A percentile compares a stretch with the other conserved stretches of the same genome.
Conservation (phyloP, 306 rosid species). For the Dryas drummondii region DNA sequence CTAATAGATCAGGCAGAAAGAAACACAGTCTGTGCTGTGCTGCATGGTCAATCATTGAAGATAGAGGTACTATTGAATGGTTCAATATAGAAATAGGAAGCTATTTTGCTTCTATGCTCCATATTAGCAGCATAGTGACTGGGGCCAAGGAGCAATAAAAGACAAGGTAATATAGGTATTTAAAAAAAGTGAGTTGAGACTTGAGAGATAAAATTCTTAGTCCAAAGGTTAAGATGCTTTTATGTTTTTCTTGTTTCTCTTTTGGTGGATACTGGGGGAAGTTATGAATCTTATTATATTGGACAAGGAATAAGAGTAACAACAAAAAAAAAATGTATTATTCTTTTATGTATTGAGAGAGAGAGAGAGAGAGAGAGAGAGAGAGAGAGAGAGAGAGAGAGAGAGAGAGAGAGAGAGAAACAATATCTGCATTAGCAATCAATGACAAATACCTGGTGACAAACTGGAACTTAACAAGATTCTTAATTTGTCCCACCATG, state of each 20-base stretch:
- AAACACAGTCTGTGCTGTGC: not conserved
- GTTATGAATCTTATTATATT: not conserved
- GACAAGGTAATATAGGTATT: not conserved
- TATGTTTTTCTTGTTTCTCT: not conserved
- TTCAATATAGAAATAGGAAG: not conserved
- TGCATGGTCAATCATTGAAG: conserved; percentile 5
- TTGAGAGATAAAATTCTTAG: not conserved
- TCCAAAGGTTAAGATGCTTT: not conserved
- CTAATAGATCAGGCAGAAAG: not conserved
- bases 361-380: not conserved
- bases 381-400: conserved; percentile 5
- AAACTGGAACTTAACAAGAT: not conserved
- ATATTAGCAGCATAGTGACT: not conserved
- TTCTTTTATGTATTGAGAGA: not conserved
- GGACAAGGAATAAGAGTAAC: not conserved
- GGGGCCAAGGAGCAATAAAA: not conserved
- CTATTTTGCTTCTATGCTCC: not conserved
- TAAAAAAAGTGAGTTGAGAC: not conserved
- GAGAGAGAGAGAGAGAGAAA: conserved; percentile 13
- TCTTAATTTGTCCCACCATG: conserved; percentile 6
- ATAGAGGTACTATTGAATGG: not conserved
- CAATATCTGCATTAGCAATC: not conserved
- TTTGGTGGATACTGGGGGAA: conserved; percentile 3
- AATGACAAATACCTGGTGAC: conserved; percentile 14
- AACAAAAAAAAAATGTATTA: not conserved